Base-by-base conservation (phyloP, 257 asterid species). In the Plantago ovata region DNA sequence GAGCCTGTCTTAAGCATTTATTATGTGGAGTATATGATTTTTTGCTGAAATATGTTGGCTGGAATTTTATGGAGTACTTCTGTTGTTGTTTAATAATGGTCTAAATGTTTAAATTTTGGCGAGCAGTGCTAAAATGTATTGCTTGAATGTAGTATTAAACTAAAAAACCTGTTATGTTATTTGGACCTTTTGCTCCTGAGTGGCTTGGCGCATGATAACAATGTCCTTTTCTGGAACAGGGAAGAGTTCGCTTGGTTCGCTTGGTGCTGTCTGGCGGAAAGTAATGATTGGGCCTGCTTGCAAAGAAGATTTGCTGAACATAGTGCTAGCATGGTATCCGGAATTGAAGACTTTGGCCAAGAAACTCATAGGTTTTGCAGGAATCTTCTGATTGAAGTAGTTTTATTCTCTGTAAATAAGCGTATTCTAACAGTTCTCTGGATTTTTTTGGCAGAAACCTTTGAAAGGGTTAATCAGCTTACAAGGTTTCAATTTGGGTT, bases 191-290 rank as follows among this genome's bases (percentile, higher is more conserved):
- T 4, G 18, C 38, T 10, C 14, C 38, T 50, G 15, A 11, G 18
- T 22, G 11, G 10, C 56, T 50, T 22, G 56, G 38, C 56, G 3
- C 56, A 19, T 50, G 16, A 22, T 12, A 21, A 13, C 38, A 32
- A 50, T 22, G 19, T 36, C 18, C 47, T 41, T 38, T 62, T 52
- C 19, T 55, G 44, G 52, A 54, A 61, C 50, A 92, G 98, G 95
- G 51, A 81, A 72, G 70, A 72, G 68, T 79, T 72, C 81, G 36
- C 79, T 88, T 41, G 82, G 91, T 61, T 72, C 81, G 33, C 79
- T 89, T 41, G 82, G 91, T 61, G 86, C 87, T 61, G 75, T 84
- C 62, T 93, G 98, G 98, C 69, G 93, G 87, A 89, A 85, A 71
- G 79, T 93, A 52, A 78, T 75, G 84, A 67, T 86, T 28, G 74